These are phyloP conservation scores for Lolium perenne DNA, from an alignment of 176 grass and related monocot genomes.

Conservation along the genomic window DNA sequence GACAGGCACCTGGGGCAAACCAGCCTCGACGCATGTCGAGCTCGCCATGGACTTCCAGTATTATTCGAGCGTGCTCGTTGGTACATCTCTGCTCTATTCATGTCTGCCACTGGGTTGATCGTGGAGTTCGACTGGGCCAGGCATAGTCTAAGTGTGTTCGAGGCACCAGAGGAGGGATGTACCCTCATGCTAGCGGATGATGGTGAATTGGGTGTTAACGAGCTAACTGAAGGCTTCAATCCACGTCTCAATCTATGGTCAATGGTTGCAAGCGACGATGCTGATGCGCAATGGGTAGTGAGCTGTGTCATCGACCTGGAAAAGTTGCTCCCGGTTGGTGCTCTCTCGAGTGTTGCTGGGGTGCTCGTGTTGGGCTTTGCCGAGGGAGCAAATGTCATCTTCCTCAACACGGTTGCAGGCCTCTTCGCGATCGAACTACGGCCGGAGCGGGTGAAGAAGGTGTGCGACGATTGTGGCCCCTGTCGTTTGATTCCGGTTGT, in stretches of 20 bases:
- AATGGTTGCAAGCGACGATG: not conserved
- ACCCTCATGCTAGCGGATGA: not conserved
- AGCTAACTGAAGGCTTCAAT: not conserved
- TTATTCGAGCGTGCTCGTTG: not conserved
- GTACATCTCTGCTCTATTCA: not conserved
- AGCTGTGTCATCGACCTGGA: not conserved
- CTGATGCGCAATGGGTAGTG: not conserved
- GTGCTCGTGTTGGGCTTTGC: not conserved
- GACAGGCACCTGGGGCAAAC: not conserved
- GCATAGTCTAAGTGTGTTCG: not conserved
- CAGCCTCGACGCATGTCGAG: not conserved
- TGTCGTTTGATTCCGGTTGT: not conserved
- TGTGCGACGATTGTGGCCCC: not conserved
- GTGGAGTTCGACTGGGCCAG: not conserved
- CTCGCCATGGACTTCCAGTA: no score
- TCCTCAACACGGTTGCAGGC: not conserved
- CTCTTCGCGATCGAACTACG: not conserved
- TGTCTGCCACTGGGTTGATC: not conserved
- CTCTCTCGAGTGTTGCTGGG: no score
- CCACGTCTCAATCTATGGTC: not conserved
- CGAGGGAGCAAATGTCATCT: not conserved
- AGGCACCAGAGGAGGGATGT: not conserved
- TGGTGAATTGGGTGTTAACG: not conserved
- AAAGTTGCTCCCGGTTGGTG: not conserved
- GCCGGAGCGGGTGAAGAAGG: not conserved